Conservation (phyloP, 331 rosid species). For the Dryas integrifolia region DNA sequence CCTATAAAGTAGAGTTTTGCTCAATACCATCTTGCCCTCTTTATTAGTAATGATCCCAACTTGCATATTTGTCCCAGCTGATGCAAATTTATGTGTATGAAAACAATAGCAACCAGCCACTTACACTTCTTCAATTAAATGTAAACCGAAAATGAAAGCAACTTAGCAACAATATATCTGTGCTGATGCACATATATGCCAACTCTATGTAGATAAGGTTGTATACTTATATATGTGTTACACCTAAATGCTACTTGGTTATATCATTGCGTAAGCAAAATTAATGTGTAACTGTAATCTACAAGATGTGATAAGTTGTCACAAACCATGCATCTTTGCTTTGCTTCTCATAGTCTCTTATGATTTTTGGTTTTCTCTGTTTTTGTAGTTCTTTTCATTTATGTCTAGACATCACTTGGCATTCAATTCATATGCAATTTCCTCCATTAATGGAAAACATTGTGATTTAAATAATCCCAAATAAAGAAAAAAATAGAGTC, state of each 20-base stretch:
- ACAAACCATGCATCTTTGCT: neutral
- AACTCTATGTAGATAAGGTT: neutral
- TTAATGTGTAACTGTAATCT: neutral
- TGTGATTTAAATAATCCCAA: too few species aligned
- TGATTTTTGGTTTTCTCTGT: neutral
- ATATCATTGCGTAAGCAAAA: neutral
- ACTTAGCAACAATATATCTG: neutral
- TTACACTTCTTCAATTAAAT: neutral
- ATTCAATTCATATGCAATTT: neutral
- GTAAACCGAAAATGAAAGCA: neutral
- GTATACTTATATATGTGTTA: too few species aligned
- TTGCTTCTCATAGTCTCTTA: neutral
- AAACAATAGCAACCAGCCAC: neutral
- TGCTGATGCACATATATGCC: neutral
- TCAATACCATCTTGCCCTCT: neutral
- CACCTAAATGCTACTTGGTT: too few species aligned
- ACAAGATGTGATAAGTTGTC: neutral
- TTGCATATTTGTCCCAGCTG: neutral
- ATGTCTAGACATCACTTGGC: neutral
- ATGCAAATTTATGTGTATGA: conserved; percentile 2
- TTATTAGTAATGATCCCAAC: neutral
- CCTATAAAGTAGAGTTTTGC: neutral
- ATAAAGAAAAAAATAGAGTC: too few species aligned
- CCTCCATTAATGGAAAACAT: too few species aligned
- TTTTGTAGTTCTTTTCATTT: neutral